These are phyloP conservation scores for Auricularia cornea DNA, from an alignment of 768 basidiomycete species.

Conservation along the genomic window DNA sequence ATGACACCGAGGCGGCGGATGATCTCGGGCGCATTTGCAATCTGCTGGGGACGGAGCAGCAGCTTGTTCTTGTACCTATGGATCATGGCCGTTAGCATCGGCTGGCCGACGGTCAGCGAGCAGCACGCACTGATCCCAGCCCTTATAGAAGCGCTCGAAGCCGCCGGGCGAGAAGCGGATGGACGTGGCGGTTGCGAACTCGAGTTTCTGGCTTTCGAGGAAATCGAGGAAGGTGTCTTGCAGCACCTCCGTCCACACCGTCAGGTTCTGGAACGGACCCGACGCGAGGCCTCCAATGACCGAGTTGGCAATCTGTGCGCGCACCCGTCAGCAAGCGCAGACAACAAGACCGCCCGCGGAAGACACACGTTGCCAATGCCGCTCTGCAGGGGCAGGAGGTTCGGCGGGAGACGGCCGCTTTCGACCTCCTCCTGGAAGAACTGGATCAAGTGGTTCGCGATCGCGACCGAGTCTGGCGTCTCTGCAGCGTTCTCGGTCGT, in stretches of 20 bases:
- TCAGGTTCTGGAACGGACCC: constrained; percentile 14
- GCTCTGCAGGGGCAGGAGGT: constrained; percentile 18
- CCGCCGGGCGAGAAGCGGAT: constrained; percentile 20
- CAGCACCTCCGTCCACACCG: constrained; percentile 19
- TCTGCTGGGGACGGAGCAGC: background rate
- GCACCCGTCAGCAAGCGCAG: too few species aligned
- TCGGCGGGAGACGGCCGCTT: constrained; percentile 15
- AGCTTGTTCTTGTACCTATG: background rate
- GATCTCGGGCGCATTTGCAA: constrained; percentile 13
- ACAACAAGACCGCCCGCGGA: background rate
- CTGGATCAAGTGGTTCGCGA: constrained; percentile 17
- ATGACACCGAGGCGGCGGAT: constrained; percentile 20
- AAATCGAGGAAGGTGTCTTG: constrained; percentile 18
- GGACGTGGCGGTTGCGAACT: constrained; percentile 29
- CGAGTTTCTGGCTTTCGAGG: constrained; percentile 25
- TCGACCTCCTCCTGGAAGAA: constrained; percentile 19
- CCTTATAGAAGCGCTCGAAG: constrained; percentile 8
- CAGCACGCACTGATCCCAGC: background rate
- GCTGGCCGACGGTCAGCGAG: too few species aligned
- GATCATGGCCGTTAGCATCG: too few species aligned
- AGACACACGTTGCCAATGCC: constrained; percentile 18
- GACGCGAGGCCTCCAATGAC: constrained; percentile 16
- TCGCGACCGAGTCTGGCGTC: constrained; percentile 10
- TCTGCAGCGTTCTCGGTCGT: constrained; percentile 17
- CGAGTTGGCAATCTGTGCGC: constrained; percentile 13